phyloP scores from a whole-genome alignment of 192 early-diverging fungal species.

The Rhizoclosmatium globosum region DNA sequence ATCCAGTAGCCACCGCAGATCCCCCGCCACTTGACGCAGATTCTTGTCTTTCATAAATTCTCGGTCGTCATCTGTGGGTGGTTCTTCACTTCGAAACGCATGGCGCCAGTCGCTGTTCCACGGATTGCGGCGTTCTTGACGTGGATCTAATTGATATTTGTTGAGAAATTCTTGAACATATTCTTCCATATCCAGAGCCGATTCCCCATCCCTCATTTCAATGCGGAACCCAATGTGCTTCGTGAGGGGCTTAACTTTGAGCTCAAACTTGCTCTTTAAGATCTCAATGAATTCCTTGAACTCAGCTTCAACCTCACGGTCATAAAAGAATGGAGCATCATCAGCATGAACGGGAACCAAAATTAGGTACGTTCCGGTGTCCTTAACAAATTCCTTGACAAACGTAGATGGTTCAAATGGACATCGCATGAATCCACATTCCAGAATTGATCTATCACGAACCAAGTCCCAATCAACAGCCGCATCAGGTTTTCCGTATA shows the following conservation, averaged over 20 bases:
- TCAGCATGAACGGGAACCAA: neutral
- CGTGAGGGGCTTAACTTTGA: neutral
- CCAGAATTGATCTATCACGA: neutral
- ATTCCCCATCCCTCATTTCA: neutral
- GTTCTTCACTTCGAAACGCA: neutral
- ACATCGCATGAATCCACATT: neutral
- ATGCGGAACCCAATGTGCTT: neutral
- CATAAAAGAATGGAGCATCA: neutral
- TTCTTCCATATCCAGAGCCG: neutral
- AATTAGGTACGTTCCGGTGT: neutral
- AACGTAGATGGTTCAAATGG: conserved; percentile 4
- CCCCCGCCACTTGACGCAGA: neutral
- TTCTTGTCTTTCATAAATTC: neutral
- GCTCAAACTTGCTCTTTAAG: neutral
- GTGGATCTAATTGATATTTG: neutral
- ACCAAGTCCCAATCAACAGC: neutral
- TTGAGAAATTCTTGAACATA: neutral
- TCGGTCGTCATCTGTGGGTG: neutral
- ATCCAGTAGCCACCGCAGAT: neutral
- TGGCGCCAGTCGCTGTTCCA: neutral
- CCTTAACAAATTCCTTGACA: neutral
- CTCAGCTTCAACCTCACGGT: neutral
- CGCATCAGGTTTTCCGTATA: neutral
- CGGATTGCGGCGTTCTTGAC: neutral
- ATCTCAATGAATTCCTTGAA: neutral